Evolutionary conservation across 768 basidiomycete species (phyloP), one percentile per base, ranked within the genome.

Genomic region (Pleurotus citrinopileatus): DNA sequence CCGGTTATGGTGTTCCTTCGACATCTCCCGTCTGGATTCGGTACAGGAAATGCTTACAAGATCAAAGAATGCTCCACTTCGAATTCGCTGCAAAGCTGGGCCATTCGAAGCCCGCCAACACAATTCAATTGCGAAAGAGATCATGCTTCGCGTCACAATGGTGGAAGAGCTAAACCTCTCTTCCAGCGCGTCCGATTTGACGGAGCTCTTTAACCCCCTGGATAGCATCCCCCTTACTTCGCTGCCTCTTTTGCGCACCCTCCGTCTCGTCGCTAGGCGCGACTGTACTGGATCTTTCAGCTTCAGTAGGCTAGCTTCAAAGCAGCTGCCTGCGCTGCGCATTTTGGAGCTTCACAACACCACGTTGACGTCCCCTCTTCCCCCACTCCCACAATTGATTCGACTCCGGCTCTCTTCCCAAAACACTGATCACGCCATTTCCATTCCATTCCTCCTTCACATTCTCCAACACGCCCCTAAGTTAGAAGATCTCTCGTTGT

Each of bases 371-470:
- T 28, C 26, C 7, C 13, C 45, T n/a, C 45, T 47, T 17, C 23
- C 10, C 20, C 26, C 45, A 12, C 26, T 47, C n/a, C 45, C 45
- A 12, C 45, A 15, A 47, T 22, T 47, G 12, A 17, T 28, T 17
- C 45, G 45, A 15, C 45, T 47, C 8, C 45, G 29, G 3, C 23
- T 47, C 13, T 47, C 45, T 28, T 32, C 45, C n/a, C 45, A 47
- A 29, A 47, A 23, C 26, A 32, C 15, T 23, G 15, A 32, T 32
- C 9, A 32, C 19, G 23, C 45, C n/a, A 17, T 47, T 13, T 15
- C 45, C n/a, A 6, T 27, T 15, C 27, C n/a, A 7, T 17, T 22
- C 10, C 45, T 47, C 45, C 10, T 47, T 2, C 28, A 47, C 22
- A 28, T 32, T n/a, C 45, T 47, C 27, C 25, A 7, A 10, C 15